Conservation (phyloP, 2,329 filamentous ascomycete genomes). For the Colletotrichum lini region DNA sequence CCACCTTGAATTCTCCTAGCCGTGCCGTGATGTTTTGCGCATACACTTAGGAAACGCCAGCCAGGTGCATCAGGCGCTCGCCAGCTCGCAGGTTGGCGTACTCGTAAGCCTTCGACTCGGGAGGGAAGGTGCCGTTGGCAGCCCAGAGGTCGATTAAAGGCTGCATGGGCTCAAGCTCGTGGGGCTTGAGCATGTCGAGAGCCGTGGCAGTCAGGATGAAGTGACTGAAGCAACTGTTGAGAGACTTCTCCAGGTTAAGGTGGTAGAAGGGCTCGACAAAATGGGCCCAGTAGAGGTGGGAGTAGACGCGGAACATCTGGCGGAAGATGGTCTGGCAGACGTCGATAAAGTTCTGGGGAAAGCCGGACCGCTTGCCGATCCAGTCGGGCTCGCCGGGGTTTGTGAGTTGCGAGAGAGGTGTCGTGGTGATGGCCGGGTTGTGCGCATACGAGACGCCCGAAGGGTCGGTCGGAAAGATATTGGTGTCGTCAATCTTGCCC, state of each 20-base stretch:
- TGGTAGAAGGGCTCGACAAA: constrained; percentile 89
- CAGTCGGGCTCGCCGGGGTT: constrained; percentile 77
- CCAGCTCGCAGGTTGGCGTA: constrained; percentile 75
- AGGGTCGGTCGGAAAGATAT: constrained; percentile 91
- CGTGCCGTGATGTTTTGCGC: constrained; percentile 1
- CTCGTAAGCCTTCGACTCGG: constrained; percentile 77
- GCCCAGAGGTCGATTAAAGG: constrained; percentile 93
- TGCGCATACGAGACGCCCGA: constrained; percentile 77
- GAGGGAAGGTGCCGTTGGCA: constrained; percentile 88
- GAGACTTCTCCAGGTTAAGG: constrained; percentile 83
- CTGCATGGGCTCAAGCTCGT: constrained; percentile 96
- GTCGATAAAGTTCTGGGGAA: constrained; percentile 89
- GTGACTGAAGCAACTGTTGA: constrained; percentile 91
- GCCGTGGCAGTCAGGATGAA: constrained; percentile 86
- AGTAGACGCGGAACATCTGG: constrained; percentile 99
- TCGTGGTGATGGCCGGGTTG: constrained; percentile 71
- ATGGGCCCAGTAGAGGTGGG: constrained; percentile 98
- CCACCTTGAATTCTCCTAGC: neutral
- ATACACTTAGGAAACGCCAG: constrained; percentile 47
- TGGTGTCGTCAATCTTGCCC: constrained; percentile 91
- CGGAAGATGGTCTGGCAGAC: constrained; percentile 96
- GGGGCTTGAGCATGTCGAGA: constrained; percentile 86
- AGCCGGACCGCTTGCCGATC: constrained; percentile 93
- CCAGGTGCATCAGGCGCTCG: constrained; percentile 69
- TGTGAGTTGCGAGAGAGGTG: constrained; percentile 74